Evolutionary conservation across 2,329 filamentous ascomycete genomes (phyloP), one percentile per base, ranked within the genome.

Genomic region (Talaromyces sp.): DNA sequence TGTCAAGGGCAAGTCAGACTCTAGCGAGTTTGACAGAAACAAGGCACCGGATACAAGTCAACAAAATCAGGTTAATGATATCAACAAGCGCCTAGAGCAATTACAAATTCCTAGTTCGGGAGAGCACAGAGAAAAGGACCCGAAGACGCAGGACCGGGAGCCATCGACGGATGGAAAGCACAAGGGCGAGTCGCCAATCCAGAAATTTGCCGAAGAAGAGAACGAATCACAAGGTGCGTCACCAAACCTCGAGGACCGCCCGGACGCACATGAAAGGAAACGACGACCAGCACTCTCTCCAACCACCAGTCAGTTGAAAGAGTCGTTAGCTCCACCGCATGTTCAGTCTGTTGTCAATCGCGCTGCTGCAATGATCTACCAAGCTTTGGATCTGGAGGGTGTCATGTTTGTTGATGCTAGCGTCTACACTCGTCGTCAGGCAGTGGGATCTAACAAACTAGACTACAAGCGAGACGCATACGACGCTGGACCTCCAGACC

Each of bases 351-450:
- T 82, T 2, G 82, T 82, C 57, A 76, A 77, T 0, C 80, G 78
- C 24, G 82, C 82, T 10, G 78, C 82, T 13, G 77, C 77, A 24
- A 73, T 83, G 1, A 73, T 84, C 8, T 70, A 78, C 1, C 73
- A 82, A 35, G 77, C 79, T 0, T 70, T 83, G 3, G 77, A 79
- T 14, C 73, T 78, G 0, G 78, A 80, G 16, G 80, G 80, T 0
- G 70, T 72, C 2, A 72, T 76, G 0, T 77, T 78, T 9, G 70
- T 79, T 16, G 67, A 72, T 65, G 68, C 72, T 0, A 48, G 47
- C 9, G 24, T 50, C 2, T 50, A 50, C 22, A 7, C 47, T 13
- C 24, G 47, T 50, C 47, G 47, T 31, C 47, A 50, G 7, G 27
- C 47, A 16, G 47, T 50, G 47, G 47, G 47, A 16, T 16, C 22